Evolutionary conservation across 2,329 filamentous ascomycete species (phyloP), one percentile per base, ranked within the genome.

Genomic region (Sclerotinia nivalis): DNA sequence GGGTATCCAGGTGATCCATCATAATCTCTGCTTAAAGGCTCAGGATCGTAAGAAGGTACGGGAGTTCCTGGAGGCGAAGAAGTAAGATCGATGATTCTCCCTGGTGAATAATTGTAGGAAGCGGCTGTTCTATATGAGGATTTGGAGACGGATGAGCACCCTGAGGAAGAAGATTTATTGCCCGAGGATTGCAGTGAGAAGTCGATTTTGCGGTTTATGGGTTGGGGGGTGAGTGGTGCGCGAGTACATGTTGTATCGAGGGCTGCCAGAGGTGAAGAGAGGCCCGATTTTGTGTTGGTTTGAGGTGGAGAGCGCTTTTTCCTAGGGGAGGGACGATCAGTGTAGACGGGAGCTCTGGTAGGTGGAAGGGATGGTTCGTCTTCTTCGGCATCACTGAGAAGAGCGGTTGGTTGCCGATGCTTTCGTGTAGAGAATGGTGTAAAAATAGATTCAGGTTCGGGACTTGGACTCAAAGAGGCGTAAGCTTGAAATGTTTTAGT

Each of bases 111-210:
- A 5, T 28, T 69, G n/a, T 64, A 59, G 1, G 49, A 69, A 56
- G 49, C 59, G 2, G 67, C 67, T 9, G 67, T 69, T 18, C 65
- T 69, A 25, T 69, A 69, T 22, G 47, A 66, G 13, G 67, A 66
- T 15, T 31, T 52, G n/a, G 61, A 65, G 47, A 52, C 13, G 9
- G 61, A 65, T 25, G 56, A 64, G 58, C 34, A 40, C 13, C n/a
- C 28, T 1, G 67, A 70, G 12, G 68, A 66, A 43, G 52, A 59
- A 18, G 68, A 70, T 47, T 66, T 54, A 4, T 55, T 40, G 8
- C 45, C 40, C 18, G 60, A 67, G 7, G 68, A 67, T 15, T 70
- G 62, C 0, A 54, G 45, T 5, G 43, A 25, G n/a, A 67, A 67
- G 34, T 70, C 34, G 1, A 67, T 67, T 52, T 28, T 59, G n/a